Base-by-base conservation (phyloP, 2,329 filamentous ascomycete genomes). In the Trichoderma hamatum region DNA sequence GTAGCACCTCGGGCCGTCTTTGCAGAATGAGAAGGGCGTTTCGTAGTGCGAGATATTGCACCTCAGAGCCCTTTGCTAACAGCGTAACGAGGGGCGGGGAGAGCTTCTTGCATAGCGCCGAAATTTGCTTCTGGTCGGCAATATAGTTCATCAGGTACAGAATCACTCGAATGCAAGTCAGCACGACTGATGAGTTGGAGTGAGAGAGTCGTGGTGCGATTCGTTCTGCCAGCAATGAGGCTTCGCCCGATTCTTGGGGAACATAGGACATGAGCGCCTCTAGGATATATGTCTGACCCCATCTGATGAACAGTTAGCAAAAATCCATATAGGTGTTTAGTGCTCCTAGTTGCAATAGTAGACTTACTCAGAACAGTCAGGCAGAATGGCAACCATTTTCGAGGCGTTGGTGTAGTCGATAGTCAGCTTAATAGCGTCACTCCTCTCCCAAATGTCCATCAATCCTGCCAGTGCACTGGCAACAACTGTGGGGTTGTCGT, bases 111-210 rank as follows among this genome's bases (percentile, higher is more conserved):
- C 94, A 97, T 49, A 99, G 84, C 1, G 90, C 89, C 5, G 92
- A 90, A 71, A 97, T 92, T 73, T 96, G 92, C 80, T 93, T 96
- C 77, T 96, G 89, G 75, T 97, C 94, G 64, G 91, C 87, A 75
- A 99, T 97, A 82, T 99, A 99, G 83, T 99, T 99, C 93, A 98
- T 96, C 69, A 99, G 86, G 77, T 99, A 99, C 62, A 99, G 87
- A 43, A 99, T 94, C 51, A 99, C 96, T 69, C 96, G 90, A 75
- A 97, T 97, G 78, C 94, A 97, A 4, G 96, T 98, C 69, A 99
- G 85, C 3, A 98, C 96, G 36, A 99, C 96, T 0, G 96, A 92
- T 13, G 96, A 97, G 80, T 99, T 99, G 51, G 94, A 96, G 80
- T 99, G 96, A 30, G 96, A 98, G 34, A 99, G 86, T 19, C 96